Evolutionary conservation across 768 basidiomycete genomes (phyloP).

Genomic region (Cystoderma amianthinum): DNA sequence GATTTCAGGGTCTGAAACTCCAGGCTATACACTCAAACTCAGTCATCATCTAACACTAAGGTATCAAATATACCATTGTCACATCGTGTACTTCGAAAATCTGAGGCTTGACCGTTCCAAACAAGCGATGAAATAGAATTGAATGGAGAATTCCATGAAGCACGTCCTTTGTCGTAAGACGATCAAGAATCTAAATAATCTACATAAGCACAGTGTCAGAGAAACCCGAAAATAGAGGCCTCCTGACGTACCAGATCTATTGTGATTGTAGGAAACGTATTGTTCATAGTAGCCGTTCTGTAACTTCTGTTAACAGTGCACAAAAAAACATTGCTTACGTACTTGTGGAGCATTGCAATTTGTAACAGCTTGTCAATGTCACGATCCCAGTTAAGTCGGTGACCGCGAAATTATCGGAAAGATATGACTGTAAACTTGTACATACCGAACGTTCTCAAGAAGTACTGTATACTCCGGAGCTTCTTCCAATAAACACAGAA

Average conservation of each 20-base stretch:
- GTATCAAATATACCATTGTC: constrained; percentile 55
- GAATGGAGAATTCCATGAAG: constrained; percentile 74
- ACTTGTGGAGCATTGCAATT: no score
- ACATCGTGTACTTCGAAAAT: constrained; percentile 79
- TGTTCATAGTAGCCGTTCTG: no score
- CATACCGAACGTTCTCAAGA: no score
- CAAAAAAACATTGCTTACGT: no score
- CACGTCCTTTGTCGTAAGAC: constrained; percentile 66
- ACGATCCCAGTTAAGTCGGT: no score
- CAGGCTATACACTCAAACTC: no score
- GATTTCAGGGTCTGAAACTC: constrained; percentile 67
- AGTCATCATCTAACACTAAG: background rate
- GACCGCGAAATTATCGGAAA: no score
- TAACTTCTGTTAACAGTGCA: no score
- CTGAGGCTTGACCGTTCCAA: constrained; percentile 72
- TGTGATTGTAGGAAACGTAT: constrained; percentile 35
- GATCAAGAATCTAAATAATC: constrained; percentile 54
- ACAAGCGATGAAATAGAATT: constrained; percentile 77
- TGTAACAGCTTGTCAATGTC: no score
- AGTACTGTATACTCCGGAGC: no score
- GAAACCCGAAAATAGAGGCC: background rate
- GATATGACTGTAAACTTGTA: no score
- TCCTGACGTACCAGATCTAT: constrained; percentile 35
- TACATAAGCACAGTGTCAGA: background rate
- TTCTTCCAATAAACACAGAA: no score